phyloP scores from a whole-genome alignment of 805 yeast genomes.

The Hemisphaericaspora nanyangensis region DNA sequence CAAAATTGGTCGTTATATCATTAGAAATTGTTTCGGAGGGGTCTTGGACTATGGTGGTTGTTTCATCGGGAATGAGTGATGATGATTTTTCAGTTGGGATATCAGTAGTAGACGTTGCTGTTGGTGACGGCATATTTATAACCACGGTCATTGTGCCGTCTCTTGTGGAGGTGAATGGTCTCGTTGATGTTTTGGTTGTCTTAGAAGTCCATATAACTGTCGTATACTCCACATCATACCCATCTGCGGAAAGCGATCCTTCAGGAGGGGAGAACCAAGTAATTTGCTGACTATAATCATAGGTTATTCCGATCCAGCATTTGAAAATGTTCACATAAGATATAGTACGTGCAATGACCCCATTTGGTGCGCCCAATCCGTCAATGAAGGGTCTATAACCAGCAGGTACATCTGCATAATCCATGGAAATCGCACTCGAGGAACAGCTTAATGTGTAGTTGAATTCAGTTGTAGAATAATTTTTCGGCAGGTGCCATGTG shows the following conservation, averaged over 20 bases:
- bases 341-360: slow-evolving; percentile 2
- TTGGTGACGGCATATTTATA: slow-evolving; percentile 17
- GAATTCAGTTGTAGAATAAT: slow-evolving; percentile 3
- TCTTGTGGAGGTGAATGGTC: slow-evolving; percentile 10
- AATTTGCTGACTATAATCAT: slow-evolving; percentile 7
- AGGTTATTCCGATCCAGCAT: slow-evolving; percentile 3
- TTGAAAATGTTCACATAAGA: neutral
- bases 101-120: slow-evolving; percentile 13
- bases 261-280: slow-evolving; percentile 7
- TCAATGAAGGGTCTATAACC: slow-evolving; percentile 25
- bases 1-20: too few species aligned
- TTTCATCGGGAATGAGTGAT: too few species aligned
- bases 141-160: slow-evolving; percentile 19
- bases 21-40: too few species aligned
- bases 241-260: slow-evolving; percentile 12
- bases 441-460: slow-evolving; percentile 14
- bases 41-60: too few species aligned
- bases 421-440: slow-evolving; percentile 6
- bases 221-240: slow-evolving; percentile 11
- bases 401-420: slow-evolving; percentile 22
- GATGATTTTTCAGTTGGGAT: too few species aligned
- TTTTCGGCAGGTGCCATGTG: slow-evolving; percentile 16
- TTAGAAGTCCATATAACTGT: slow-evolving; percentile 19
- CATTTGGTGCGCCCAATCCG: slow-evolving; percentile 4
- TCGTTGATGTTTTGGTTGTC: slow-evolving; percentile 16